phyloP scores from a whole-genome alignment of 2,329 filamentous ascomycete genomes.

The Plectosphaerella cucumerina region DNA sequence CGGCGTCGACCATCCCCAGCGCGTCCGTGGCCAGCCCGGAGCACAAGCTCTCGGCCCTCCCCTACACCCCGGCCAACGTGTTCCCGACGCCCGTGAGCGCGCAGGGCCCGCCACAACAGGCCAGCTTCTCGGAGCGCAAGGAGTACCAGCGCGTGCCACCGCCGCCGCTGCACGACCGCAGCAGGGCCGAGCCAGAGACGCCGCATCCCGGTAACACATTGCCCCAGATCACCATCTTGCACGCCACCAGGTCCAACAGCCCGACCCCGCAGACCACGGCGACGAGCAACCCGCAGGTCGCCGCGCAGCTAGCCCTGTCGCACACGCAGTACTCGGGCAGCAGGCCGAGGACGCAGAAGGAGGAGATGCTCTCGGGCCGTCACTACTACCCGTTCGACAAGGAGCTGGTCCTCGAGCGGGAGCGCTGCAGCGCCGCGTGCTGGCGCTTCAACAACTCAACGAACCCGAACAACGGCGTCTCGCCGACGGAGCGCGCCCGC shows the following conservation, averaged over 20 bases:
- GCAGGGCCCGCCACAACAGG: conserved; percentile 33
- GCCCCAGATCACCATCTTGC: conserved; percentile 54
- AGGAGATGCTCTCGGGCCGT: conserved; percentile 81
- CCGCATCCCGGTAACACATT: conserved; percentile 46
- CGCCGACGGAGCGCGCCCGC: conserved; percentile 61
- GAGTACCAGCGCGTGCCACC: conserved; percentile 57
- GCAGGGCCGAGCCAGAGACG: conserved; percentile 51
- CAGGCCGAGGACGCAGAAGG: conserved; percentile 64
- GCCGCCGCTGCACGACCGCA: conserved; percentile 56
- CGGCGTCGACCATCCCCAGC: conserved; percentile 56
- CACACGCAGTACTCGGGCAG: conserved; percentile 42
- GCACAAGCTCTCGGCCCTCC: conserved; percentile 56
- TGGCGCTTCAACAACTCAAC: conserved; percentile 84
- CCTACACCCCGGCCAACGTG: conserved; percentile 49
- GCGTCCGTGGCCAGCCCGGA: conserved; percentile 56
- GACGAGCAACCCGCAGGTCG: conserved; percentile 43
- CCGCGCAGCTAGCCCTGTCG: conserved; percentile 56
- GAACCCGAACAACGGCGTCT: conserved; percentile 69
- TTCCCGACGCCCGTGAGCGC: conserved; percentile 63
- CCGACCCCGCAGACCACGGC: conserved; percentile 33
- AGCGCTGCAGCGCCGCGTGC: conserved; percentile 75
- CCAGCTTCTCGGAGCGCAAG: conserved; percentile 49
- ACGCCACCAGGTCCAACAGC: conserved; percentile 45
- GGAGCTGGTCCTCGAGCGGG: conserved; percentile 77
- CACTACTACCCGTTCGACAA: conserved; percentile 77